Base-by-base conservation (phyloP, 352 stramenopile genomes). In the Peronospora belbahrii region DNA sequence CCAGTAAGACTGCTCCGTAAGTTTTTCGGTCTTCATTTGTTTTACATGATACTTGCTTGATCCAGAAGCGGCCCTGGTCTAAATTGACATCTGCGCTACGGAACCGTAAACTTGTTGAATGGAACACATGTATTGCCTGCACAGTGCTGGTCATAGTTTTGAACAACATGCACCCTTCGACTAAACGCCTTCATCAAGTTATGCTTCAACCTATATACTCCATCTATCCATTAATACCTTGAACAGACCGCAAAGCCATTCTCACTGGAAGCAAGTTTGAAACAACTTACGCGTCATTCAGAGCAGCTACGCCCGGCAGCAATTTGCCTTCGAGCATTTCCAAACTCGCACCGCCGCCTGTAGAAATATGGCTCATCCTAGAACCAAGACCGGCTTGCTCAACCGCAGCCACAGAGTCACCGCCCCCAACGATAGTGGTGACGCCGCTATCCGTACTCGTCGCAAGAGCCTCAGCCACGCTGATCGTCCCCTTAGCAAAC, bases 321-420 rank as follows among this genome's bases (percentile, higher is more conserved):
- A 88, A 80, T 71, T 99, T 98, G 46, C 97, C 97, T 60, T 99
- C 97, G 17, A 99, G 71, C 37, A 99, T 81, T 75, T 99, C 97
- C 46, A 99, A 77, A 31, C 88, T 97, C 22, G 97, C 97, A 70
- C 97, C 97, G 46, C 97, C 97, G 51, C 97, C 97, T 7, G 97
- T 99, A 10, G 82, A 97, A 58, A 98, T 97, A 63, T 98, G 95
- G 62, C 85, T 97, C 68, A 99, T 96, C 43, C 94, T 87, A 34
- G 85, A 67, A 15, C 78, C 91, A 25, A 98, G 71, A 4, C 86
- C 88, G 24, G 84, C 83, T 41, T 98, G 74, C 55, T 98, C 95
- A 2, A 98, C 84, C 18, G 94, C 94, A 14, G 95, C 93, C 42
- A 98, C 95, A 40, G 88, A 97, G 66, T 99, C 95, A 25, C 96